Conservation (phyloP, 192 early-diverging fungal species). For the Linnemannia zychae region DNA sequence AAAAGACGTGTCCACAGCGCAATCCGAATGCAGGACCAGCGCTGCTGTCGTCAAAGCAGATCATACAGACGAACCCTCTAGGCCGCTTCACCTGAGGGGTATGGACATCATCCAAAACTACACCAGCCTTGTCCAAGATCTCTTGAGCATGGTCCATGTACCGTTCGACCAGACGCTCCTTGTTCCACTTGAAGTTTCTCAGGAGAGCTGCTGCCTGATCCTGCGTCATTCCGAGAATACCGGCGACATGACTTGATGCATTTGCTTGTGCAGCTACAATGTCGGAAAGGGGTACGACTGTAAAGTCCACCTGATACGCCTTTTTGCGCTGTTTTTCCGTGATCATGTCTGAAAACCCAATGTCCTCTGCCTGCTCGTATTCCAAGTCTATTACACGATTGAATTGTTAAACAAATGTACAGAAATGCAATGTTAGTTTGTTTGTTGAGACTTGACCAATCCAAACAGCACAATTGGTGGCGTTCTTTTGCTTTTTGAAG, state of each 20-base stretch:
- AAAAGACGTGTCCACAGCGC: slow-evolving; percentile 91
- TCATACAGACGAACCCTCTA: slow-evolving; percentile 82
- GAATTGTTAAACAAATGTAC: neutral
- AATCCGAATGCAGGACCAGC: slow-evolving; percentile 76
- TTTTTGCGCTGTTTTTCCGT: slow-evolving; percentile 71
- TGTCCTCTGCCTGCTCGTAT: slow-evolving; percentile 69
- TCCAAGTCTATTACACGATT: slow-evolving; percentile 44
- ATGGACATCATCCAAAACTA: slow-evolving; percentile 68
- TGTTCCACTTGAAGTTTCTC: slow-evolving; percentile 87
- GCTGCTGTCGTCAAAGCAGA: slow-evolving; percentile 87
- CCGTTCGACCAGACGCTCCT: slow-evolving; percentile 84
- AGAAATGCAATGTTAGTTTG: neutral
- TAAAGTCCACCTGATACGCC: slow-evolving; percentile 83
- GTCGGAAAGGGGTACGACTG: slow-evolving; percentile 70
- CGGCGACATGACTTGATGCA: slow-evolving; percentile 80
- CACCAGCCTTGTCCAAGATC: slow-evolving; percentile 77
- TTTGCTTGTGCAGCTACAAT: slow-evolving; percentile 72
- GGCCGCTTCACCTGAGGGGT: slow-evolving; percentile 56
- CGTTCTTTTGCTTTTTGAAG: neutral
- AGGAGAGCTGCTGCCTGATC: slow-evolving; percentile 83
- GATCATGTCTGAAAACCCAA: slow-evolving; percentile 71
- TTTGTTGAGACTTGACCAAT: slow-evolving; percentile 1
- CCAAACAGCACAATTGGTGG: neutral
- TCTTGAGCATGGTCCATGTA: slow-evolving; percentile 79
- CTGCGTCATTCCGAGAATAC: slow-evolving; percentile 75